Conservation (phyloP, 2,329 filamentous ascomycete genomes). For the Botryotinia narcissicola region DNA sequence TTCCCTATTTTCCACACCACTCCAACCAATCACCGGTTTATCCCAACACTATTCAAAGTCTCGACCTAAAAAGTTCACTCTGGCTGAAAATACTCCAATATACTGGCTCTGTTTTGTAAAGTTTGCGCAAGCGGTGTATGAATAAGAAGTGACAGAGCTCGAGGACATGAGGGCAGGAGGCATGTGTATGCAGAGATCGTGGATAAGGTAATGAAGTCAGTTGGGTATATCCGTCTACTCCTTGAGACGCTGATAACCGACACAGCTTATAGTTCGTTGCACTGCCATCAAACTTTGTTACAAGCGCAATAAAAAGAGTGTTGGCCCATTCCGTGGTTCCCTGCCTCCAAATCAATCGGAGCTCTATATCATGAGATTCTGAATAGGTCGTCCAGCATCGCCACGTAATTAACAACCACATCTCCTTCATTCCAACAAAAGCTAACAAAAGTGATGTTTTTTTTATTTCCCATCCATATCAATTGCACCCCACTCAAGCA, state of each 20-base stretch:
- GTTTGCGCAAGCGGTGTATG: accelerated
- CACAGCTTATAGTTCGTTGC: background rate
- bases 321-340: background rate
- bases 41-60: background rate
- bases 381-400: background rate
- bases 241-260: too few relatives aligned
- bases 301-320: background rate
- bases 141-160: background rate
- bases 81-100: too few relatives aligned
- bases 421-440: background rate
- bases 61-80: too few relatives aligned
- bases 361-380: background rate
- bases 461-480: background rate
- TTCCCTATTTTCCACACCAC: too few relatives aligned
- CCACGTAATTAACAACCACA: background rate
- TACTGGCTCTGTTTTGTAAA: background rate
- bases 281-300: background rate
- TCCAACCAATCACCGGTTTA: background rate
- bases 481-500: background rate
- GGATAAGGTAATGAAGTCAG: background rate
- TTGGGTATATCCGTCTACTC: background rate
- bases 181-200: background rate
- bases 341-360: background rate
- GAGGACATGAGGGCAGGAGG: background rate
- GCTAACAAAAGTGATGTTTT: background rate